Evolutionary conservation across 208 protist genomes (phyloP).

Genomic region (Naegleria gruberi): DNA sequence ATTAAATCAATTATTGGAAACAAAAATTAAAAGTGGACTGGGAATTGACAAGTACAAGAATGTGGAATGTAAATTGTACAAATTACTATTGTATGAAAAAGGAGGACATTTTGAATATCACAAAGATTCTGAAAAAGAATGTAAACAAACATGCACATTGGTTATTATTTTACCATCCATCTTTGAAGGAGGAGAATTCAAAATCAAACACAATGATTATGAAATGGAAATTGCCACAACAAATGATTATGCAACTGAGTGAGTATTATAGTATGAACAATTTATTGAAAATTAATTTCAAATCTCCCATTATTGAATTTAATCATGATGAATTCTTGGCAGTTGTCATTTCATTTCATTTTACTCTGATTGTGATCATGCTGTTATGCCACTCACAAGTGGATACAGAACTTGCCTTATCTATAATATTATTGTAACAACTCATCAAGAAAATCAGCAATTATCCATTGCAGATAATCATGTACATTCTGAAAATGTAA

Average conservation of each 20-base stretch:
- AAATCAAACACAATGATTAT: background rate
- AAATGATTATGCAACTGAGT: too few relatives aligned
- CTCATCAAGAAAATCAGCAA: background rate
- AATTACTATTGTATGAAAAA: background rate
- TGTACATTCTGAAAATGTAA: background rate
- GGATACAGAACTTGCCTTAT: background rate
- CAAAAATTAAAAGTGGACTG: background rate
- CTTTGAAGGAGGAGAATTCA: background rate
- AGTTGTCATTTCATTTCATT: too few relatives aligned
- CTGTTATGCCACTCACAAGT: background rate
- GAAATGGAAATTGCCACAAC: background rate
- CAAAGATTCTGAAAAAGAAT: background rate
- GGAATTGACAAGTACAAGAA: background rate
- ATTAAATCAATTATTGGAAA: background rate
- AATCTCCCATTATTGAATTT: background rate
- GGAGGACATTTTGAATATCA: background rate
- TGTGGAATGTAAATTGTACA: background rate
- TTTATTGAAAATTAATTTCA: too few relatives aligned
- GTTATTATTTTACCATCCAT: background rate
- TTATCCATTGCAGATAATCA: background rate
- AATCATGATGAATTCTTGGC: background rate
- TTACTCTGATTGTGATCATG: background rate
- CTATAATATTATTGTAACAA: background rate
- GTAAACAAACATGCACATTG: background rate
- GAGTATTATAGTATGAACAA: too few relatives aligned